phyloP scores from a whole-genome alignment of 2,329 filamentous ascomycete species.

The Fusarium veterinarium region DNA sequence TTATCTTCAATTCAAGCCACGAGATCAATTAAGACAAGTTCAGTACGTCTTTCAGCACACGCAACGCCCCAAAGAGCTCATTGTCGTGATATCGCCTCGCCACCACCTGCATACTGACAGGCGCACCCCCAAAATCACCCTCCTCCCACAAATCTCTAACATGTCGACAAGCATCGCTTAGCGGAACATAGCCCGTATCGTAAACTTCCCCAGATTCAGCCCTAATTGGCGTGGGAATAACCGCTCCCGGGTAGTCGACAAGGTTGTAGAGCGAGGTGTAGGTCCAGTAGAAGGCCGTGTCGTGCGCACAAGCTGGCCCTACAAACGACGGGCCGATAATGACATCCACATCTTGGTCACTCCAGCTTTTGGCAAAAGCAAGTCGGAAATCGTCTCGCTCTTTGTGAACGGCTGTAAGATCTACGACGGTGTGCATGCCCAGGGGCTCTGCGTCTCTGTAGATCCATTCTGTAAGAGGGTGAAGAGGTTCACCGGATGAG shows the following conservation, averaged over 20 bases:
- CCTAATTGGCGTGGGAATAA: constrained; percentile 41
- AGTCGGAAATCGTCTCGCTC: constrained; percentile 48
- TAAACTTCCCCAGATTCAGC: constrained; percentile 47
- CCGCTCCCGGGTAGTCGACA: constrained; percentile 51
- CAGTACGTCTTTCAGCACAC: constrained; percentile 30
- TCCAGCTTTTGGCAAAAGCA: constrained; percentile 51
- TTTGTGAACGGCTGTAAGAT: constrained; percentile 21
- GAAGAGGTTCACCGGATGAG: constrained; percentile 57
- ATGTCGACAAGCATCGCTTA: constrained; percentile 47
- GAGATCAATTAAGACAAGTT: neutral
- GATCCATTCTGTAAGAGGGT: constrained; percentile 57
- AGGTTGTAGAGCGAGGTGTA: constrained; percentile 54
- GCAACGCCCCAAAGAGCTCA: constrained; percentile 48
- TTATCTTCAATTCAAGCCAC: neutral
- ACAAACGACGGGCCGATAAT: constrained; percentile 52
- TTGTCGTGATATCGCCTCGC: constrained; percentile 51
- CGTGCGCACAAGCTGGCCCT: constrained; percentile 52
- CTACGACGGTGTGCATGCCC: constrained; percentile 34
- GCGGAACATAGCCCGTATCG: constrained; percentile 31
- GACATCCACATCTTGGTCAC: constrained; percentile 51
- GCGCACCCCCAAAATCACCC: constrained; percentile 49
- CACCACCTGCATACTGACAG: constrained; percentile 50
- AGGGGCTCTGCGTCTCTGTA: constrained; percentile 45
- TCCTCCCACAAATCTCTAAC: constrained; percentile 49
- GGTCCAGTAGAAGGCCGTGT: constrained; percentile 52